Base-by-base conservation (phyloP, 345 rosid species). In the Stellera chamaejasme region DNA sequence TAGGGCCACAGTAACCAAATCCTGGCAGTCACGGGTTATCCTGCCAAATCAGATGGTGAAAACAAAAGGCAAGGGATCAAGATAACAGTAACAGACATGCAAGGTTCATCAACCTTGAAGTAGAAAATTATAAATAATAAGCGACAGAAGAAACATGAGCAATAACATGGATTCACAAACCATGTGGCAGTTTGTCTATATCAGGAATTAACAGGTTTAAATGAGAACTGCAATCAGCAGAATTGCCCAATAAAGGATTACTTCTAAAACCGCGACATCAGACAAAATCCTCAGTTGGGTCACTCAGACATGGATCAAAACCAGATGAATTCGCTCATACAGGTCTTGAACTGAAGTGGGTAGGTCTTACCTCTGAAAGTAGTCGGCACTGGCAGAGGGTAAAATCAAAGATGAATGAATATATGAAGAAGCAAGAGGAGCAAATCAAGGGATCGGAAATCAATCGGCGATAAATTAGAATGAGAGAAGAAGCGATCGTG, bases 331-430 rank as follows among this genome's bases (percentile, higher is more conserved):
- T 65, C 28, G 54, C 81, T 71, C 71, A 78, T 77, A 69, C 66
- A 77, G 63, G 62, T 66, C 64, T 19, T 48, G 58, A 77, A 69
- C 62, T 69, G 82, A 82, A 75, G 64, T 75, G 79, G 84, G 76
- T 64, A 44, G 71, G 44, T 58, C 63, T 39, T 51, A 47, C 56
- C 56, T 56, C 32, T 11, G 23, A 42, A 48, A 56, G 23, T 13
- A 55, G 45, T 19, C 36, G 50, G 68, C 55, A 50, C 47, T 56
- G 57, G 19, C 57, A 45, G 43, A 65, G 14, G 55, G 54, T 10
- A 42, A 60, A 23, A 61, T 48, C 50, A 61, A 57, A 66, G 61
- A 60, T 48, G 55, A 52, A 53, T 2, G 13, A 10, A 8, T n/a
- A 8, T 4, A 32, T 6, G 47, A 13, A 13, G 52, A 47, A 14